phyloP scores from a whole-genome alignment of 1,139 yeast species.

The Candida pseudoviswanathii region DNA sequence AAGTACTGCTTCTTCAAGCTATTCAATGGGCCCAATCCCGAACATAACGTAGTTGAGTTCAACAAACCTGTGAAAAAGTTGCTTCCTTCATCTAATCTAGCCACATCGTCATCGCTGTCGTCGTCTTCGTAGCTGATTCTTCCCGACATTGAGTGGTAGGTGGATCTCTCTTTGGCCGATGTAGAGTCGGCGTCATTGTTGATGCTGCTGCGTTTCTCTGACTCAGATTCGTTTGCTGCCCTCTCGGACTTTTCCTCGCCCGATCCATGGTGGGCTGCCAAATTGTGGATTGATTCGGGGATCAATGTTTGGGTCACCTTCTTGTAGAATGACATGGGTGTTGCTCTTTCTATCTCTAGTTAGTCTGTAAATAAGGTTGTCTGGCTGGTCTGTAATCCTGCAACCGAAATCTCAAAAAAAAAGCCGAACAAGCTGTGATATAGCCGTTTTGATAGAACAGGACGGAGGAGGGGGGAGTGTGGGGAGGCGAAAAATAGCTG shows the following conservation, averaged over 20 bases:
- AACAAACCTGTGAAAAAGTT: conserved; percentile 46
- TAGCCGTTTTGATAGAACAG: background rate
- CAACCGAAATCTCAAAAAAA: background rate
- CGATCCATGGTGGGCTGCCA: background rate
- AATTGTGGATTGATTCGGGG: conserved; percentile 4
- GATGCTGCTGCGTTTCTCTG: conserved; percentile 1
- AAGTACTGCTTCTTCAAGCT: conserved; percentile 15
- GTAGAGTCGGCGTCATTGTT: conserved; percentile 11
- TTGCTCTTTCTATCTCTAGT: background rate
- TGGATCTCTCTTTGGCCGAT: background rate
- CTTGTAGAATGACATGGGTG: conserved; percentile 7
- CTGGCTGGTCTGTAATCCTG: background rate
- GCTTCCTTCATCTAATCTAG: conserved; percentile 21
- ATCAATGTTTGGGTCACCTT: conserved; percentile 6
- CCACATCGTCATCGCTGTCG: conserved; percentile 24
- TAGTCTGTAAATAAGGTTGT: background rate
- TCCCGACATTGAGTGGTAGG: conserved; percentile 3
- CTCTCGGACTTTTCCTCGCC: background rate
- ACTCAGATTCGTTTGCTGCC: background rate
- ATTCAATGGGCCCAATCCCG: conserved; percentile 37
- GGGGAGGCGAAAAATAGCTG: background rate
- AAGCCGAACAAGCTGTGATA: background rate
- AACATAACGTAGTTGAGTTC: conserved; percentile 55
- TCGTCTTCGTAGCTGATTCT: conserved; percentile 14
- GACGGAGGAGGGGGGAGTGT: background rate